phyloP scores from a whole-genome alignment of 2,329 filamentous ascomycete genomes.

The Fusarium sp. region DNA sequence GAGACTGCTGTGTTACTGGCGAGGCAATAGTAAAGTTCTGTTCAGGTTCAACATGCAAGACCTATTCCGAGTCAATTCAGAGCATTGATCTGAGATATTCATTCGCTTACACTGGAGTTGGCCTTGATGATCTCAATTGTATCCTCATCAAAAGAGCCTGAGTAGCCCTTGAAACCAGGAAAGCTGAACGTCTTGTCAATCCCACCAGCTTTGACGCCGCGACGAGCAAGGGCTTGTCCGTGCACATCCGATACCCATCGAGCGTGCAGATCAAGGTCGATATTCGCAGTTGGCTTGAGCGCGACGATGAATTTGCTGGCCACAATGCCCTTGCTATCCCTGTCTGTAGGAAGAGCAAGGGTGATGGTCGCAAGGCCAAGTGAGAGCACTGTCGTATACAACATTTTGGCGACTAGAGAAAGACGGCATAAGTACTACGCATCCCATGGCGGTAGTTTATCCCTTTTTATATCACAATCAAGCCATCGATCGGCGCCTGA shows the following conservation, averaged over 20 bases:
- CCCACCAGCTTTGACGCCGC: not conserved
- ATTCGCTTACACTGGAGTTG: not conserved
- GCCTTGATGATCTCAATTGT: slow-evolving; percentile 3
- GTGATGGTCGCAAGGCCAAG: not conserved
- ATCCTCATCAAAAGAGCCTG: not conserved
- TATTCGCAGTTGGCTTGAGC: not conserved
- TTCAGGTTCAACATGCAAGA: not conserved
- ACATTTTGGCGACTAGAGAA: not conserved
- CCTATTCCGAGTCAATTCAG: not conserved
- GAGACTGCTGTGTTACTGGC: not conserved
- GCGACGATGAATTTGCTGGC: not conserved
- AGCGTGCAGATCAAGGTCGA: not conserved
- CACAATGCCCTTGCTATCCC: not conserved
- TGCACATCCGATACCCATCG: not conserved
- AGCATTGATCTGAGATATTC: fast-evolving
- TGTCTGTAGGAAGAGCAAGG: not conserved
- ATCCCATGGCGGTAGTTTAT: fast-evolving
- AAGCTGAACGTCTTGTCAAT: not conserved
- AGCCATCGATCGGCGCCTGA: not conserved
- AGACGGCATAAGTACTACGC: fast-evolving
- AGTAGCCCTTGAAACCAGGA: slow-evolving; percentile 4
- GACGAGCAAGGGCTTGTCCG: not conserved
- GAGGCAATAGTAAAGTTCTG: not conserved
- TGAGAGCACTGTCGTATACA: fast-evolving
- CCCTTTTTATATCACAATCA: not conserved